Percentiles rank a stretch among this genome's conserved stretches.
phyloP scores from a whole-genome alignment of 148 eudicot genomes.

The Rhododendron simsii region DNA sequence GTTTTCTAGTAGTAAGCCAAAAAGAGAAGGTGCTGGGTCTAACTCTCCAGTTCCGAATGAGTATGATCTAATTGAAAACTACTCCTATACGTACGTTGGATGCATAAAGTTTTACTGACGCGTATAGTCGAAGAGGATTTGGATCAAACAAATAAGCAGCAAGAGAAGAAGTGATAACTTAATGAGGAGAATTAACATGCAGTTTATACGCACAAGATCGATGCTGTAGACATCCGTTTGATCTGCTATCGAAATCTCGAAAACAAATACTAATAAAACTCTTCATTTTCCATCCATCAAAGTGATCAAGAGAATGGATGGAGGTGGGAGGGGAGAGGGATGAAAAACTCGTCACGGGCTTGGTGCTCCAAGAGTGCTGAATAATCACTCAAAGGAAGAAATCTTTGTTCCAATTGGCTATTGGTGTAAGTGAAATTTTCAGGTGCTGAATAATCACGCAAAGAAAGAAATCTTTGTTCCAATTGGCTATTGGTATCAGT shows the following conservation, averaged over 20 bases:
- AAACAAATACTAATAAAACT: neutral
- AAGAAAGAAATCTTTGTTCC: neutral
- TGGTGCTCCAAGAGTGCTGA: neutral
- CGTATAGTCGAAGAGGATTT: neutral
- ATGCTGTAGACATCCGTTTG: neutral
- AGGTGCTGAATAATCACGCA: neutral
- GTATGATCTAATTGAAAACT: neutral
- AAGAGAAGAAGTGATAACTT: too few species aligned
- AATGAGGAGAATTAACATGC: too few species aligned
- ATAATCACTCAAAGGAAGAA: neutral
- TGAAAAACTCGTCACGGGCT: neutral
- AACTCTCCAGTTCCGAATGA: neutral
- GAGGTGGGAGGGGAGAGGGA: neutral
- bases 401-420: neutral
- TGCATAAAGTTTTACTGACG: neutral
- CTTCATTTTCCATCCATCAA: neutral
- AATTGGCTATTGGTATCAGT: neutral
- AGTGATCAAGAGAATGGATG: neutral
- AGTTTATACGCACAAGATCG: too few species aligned
- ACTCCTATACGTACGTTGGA: neutral
- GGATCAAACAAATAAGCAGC: neutral
- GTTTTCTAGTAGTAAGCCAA: neutral
- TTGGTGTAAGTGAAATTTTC: neutral
- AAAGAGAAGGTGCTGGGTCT: neutral
- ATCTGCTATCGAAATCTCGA: neutral